Conservation (phyloP, 352 stramenopile genomes). For the Thalassiosira mediterranea region DNA sequence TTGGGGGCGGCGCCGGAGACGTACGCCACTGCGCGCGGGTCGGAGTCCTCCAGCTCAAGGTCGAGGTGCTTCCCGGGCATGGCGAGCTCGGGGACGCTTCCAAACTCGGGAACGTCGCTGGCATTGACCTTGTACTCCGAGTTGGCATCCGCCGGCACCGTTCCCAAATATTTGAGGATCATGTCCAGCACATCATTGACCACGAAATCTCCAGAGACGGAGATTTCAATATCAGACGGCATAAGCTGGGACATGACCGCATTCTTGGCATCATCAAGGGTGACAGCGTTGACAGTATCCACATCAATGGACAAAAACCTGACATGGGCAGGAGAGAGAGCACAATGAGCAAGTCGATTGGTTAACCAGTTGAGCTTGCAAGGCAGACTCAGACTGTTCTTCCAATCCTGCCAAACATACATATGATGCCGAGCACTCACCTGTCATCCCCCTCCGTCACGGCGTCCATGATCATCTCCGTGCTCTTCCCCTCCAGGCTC, state of each 20-base stretch:
- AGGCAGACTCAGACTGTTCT: neutral
- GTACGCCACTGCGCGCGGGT: slow-evolving; percentile 85
- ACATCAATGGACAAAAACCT: slow-evolving; percentile 84
- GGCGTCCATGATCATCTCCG: slow-evolving; percentile 80
- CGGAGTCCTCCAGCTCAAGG: slow-evolving; percentile 85
- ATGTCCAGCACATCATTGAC: slow-evolving; percentile 85
- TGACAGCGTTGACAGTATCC: slow-evolving; percentile 81
- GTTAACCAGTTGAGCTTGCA: no score
- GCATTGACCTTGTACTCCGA: slow-evolving; percentile 64
- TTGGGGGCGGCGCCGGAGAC: slow-evolving; percentile 86
- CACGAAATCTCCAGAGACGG: slow-evolving; percentile 86
- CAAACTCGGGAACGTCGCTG: slow-evolving; percentile 38
- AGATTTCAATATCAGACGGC: slow-evolving; percentile 84
- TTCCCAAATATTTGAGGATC: slow-evolving; percentile 87
- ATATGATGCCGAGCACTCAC: no score
- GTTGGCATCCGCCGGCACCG: slow-evolving; percentile 80
- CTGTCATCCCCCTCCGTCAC: slow-evolving; percentile 76
- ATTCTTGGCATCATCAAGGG: slow-evolving; percentile 85
- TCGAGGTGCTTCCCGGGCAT: slow-evolving; percentile 78
- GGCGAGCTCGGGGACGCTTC: slow-evolving; percentile 69
- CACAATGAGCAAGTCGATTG: no score
- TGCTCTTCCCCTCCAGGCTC: slow-evolving; percentile 81
- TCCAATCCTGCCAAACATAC: no score
- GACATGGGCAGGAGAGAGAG: neutral
- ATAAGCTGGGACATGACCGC: slow-evolving; percentile 85